These are phyloP conservation scores for Dactylella cylindrospora DNA, from an alignment of 2,329 filamentous ascomycete genomes.

Conservation along the genomic window DNA sequence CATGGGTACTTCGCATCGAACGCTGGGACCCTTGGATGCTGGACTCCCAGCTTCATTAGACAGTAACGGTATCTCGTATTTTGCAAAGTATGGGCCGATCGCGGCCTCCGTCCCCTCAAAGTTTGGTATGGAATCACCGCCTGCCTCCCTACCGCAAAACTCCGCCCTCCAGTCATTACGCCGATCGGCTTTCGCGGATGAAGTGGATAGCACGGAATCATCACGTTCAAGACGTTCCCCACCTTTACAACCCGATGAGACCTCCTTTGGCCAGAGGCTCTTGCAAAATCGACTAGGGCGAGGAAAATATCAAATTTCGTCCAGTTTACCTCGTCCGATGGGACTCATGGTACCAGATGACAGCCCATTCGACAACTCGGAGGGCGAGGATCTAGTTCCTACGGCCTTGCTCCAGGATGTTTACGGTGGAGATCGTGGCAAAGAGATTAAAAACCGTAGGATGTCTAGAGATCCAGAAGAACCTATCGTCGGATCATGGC, in stretches of 20 bases:
- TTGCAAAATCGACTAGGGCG: slow-evolving; percentile 71
- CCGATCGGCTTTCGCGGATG: slow-evolving; percentile 65
- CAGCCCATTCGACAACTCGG: slow-evolving; percentile 44
- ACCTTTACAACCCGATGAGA: slow-evolving; percentile 53
- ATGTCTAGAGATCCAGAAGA: slow-evolving; percentile 62
- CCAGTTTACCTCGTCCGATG: slow-evolving; percentile 60
- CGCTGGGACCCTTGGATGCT: slow-evolving; percentile 84
- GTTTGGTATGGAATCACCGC: slow-evolving; percentile 84
- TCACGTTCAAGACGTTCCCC: slow-evolving; percentile 64
- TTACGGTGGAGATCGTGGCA: slow-evolving; percentile 87
- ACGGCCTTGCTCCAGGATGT: slow-evolving; percentile 61
- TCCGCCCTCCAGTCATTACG: slow-evolving; percentile 63
- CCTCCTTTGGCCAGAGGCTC: slow-evolving; percentile 65
- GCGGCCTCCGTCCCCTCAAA: slow-evolving; percentile 90
- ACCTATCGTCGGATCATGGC: slow-evolving; percentile 49
- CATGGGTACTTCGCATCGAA: slow-evolving; percentile 60
- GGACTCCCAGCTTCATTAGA: slow-evolving; percentile 93
- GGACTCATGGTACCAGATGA: slow-evolving; percentile 61
- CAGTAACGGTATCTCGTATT: slow-evolving; percentile 90
- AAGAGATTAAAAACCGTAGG: slow-evolving; percentile 66
- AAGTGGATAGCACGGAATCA: slow-evolving; percentile 62
- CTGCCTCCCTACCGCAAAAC: slow-evolving; percentile 65
- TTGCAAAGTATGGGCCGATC: slow-evolving; percentile 83
- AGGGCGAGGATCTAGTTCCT: slow-evolving; percentile 53
- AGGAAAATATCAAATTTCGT: slow-evolving; percentile 61